phyloP scores from a whole-genome alignment of 2,329 filamentous ascomycete genomes.

The Colletotrichum coccodes region DNA sequence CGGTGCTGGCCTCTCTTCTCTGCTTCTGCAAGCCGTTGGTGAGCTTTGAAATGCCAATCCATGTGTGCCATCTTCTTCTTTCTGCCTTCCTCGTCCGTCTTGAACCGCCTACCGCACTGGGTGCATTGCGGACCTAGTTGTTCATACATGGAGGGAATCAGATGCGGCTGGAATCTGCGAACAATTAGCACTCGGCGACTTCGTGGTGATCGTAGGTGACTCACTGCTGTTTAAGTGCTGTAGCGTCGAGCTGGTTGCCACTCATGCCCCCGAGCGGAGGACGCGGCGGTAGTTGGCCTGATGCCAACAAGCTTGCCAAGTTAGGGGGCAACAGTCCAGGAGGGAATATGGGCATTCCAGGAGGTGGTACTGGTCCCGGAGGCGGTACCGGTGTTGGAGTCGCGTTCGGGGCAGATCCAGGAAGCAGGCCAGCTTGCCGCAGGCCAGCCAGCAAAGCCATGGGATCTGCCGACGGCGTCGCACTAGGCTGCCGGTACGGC shows the following conservation, averaged over 20 bases:
- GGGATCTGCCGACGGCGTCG: conserved; percentile 55
- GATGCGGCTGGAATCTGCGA: conserved; percentile 75
- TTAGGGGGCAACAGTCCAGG: conserved; percentile 45
- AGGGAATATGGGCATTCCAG: conserved; percentile 40
- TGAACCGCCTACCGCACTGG: conserved; percentile 91
- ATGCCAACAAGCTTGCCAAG: conserved; percentile 48
- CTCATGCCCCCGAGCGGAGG: conserved; percentile 49
- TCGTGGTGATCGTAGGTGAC: conserved; percentile 39
- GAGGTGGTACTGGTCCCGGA: conserved; percentile 40
- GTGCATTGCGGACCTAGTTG: conserved; percentile 87
- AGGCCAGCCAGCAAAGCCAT: conserved; percentile 74
- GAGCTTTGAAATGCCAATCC: conserved; percentile 98
- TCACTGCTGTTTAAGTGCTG: conserved; percentile 78
- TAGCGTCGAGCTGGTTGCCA: conserved; percentile 70
- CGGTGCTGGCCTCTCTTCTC: conserved; percentile 88
- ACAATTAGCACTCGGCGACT: conserved; percentile 24
- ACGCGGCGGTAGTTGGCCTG: conserved; percentile 34
- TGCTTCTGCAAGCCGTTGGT: conserved; percentile 87
- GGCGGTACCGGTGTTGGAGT: conserved; percentile 43
- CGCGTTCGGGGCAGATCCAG: conserved; percentile 49
- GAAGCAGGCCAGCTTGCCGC: conserved; percentile 74
- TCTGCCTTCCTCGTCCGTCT: conserved; percentile 78
- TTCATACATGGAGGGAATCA: conserved; percentile 81
- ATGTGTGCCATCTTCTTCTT: conserved; percentile 91
- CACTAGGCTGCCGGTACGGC: conserved; percentile 48